Evolutionary conservation across 148 eudicot species (phyloP).

Genomic region (Camellia sinensis): DNA sequence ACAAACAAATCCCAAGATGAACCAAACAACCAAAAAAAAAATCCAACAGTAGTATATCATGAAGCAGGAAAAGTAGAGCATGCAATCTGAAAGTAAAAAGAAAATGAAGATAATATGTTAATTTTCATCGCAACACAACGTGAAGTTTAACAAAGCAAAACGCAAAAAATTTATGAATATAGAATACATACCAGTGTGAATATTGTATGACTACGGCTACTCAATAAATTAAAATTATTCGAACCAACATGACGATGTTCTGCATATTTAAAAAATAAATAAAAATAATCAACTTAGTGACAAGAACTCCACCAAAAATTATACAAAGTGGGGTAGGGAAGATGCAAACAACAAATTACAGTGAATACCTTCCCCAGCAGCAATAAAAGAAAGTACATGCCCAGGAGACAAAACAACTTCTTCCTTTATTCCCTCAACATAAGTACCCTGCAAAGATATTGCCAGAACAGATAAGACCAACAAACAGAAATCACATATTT

Average conservation of each 20-base stretch:
- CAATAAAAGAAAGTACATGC: slow-evolving; percentile 94
- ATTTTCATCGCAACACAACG: background rate
- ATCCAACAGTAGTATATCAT: no score
- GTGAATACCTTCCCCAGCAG: slow-evolving; percentile 93
- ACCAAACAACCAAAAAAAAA: no score
- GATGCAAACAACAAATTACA: slow-evolving; percentile 6
- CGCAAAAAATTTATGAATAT: background rate
- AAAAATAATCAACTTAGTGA: slow-evolving; percentile 1
- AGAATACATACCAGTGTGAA: slow-evolving; percentile 81
- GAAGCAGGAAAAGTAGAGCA: background rate
- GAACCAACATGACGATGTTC: slow-evolving; percentile 99
- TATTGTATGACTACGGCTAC: slow-evolving; percentile 98
- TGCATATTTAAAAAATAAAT: slow-evolving; percentile 27
- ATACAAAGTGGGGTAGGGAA: background rate
- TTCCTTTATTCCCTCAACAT: slow-evolving; percentile 98
- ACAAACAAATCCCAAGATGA: no score
- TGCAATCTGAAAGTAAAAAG: slow-evolving; percentile 1
- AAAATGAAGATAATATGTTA: background rate
- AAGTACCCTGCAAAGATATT: slow-evolving; percentile 66
- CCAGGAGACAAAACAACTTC: slow-evolving; percentile 99
- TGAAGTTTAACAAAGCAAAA: background rate
- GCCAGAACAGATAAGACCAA: slow-evolving; percentile 9
- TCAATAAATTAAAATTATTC: slow-evolving; percentile 88
- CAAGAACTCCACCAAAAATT: background rate
- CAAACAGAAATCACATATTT: background rate